Conservation (phyloP, 495 filamentous ascomycete species). For the Podospora pseudoanserina region DNA sequence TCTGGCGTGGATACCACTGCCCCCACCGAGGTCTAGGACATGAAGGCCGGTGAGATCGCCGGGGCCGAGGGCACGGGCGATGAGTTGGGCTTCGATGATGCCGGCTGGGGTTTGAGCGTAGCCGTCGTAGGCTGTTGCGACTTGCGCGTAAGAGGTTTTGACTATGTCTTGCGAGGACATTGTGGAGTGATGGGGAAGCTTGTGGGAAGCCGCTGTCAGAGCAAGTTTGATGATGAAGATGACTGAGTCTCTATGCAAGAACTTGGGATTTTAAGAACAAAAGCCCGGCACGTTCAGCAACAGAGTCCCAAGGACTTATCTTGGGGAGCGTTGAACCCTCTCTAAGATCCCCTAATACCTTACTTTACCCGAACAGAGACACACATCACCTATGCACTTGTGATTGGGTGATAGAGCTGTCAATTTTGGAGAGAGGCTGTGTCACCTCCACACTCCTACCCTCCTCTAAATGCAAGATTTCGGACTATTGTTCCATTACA, state of each 20-base stretch:
- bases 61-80: background rate
- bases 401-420: background rate
- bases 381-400: background rate
- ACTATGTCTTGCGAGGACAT: background rate
- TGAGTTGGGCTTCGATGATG: constrained; percentile 1
- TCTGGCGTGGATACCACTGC: background rate
- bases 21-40: background rate
- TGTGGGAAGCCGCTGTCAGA: background rate
- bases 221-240: background rate
- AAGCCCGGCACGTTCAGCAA: background rate
- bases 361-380: background rate
- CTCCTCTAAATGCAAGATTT: background rate
- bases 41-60: constrained; percentile 1
- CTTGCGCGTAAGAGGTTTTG: background rate
- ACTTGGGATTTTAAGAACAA: background rate
- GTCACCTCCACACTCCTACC: background rate
- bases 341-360: too few species aligned
- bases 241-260: background rate
- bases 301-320: too few species aligned
- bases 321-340: too few species aligned
- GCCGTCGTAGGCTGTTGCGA: background rate
- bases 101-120: background rate
- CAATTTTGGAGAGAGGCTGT: background rate
- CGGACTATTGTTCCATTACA: background rate
- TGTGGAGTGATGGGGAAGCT: too few species aligned